A percentile compares a stretch with the other conserved stretches of the same genome.
Evolutionary conservation across 225 moss, liverwort and hornwort species (phyloP).

Genomic region (Bryum argenteum): DNA sequence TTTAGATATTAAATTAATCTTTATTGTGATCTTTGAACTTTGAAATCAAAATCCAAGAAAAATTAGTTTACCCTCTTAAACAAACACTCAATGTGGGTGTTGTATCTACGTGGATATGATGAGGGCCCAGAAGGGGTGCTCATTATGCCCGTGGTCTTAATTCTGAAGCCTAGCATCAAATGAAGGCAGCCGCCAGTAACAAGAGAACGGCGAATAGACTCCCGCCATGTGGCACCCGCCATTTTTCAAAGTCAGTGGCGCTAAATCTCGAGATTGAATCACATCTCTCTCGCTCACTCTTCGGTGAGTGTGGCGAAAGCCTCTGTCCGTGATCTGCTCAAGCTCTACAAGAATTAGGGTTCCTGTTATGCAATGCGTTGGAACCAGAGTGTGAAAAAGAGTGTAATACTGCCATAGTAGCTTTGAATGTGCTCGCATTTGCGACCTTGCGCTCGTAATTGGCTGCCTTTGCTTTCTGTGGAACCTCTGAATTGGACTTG

Average conservation of each 20-base stretch:
- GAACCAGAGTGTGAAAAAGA: constrained; percentile 10
- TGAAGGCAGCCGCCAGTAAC: no score
- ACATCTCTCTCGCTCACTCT: no score
- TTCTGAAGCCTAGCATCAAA: no score
- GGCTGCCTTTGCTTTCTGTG: not conserved
- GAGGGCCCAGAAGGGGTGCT: no score
- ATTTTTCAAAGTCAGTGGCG: constrained; percentile 32
- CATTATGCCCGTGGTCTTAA: no score
- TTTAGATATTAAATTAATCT: no score
- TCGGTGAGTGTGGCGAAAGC: not conserved
- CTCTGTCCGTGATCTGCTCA: not conserved
- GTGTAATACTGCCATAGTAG: not conserved
- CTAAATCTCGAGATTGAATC: not conserved
- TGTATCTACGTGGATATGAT: no score
- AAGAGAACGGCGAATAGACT: no score
- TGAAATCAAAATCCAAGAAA: no score
- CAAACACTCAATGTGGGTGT: no score
- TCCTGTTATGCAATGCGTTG: not conserved
- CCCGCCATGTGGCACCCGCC: constrained; percentile 24
- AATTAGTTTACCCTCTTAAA: no score
- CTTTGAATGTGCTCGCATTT: not conserved
- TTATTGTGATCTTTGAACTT: no score
- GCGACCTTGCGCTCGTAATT: not conserved
- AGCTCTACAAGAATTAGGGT: not conserved
- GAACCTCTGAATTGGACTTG: constrained; percentile 10